Evolutionary conservation across 2,329 filamentous ascomycete species (phyloP), one percentile per base, ranked within the genome.

Genomic region (Fonsecaea multimorphosa): DNA sequence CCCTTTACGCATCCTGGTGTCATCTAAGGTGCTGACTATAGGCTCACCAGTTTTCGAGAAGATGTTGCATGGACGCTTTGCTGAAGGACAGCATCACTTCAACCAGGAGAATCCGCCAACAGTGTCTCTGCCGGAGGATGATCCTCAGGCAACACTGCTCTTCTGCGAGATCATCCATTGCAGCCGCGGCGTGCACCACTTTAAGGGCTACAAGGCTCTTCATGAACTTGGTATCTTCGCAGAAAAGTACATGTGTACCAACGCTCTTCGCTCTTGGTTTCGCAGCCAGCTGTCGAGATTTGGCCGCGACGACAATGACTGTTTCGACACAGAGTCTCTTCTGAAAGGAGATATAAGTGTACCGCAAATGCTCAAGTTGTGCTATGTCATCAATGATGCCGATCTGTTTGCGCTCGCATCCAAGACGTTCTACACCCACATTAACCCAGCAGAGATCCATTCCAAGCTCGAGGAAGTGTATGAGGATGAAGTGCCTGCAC

Each of bases 121-220:
- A 12, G 8, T 55, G 14, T 31, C 52, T n/a, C 31, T 55, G 27
- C 52, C 52, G 5, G 52, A 55, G n/a, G 52, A 55, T n/a, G 19
- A 55, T 32, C 52, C 52, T 6, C 11, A 11, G 5, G 5, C 52
- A 5, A 55, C 31, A 24, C 27, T 32, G 16, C n/a, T 27, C 14
- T 36, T 55, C n/a, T 55, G 52, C n/a, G 12, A 32, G 31, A 22
- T 55, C 29, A 7, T 55, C 2, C 52, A 55, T n/a, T 34, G 8
- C 38, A 44, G 38, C 16, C 38, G 16, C 4, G 14, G 38, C 38
- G 16, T 44, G 5, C 38, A 44, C n/a, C 38, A 44, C 4, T 44
- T 44, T 16, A 44, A 44, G 9, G 38, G 38, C 16, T 44, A 19
- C n/a, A 44, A 44, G 16, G n/a, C 38, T 44, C 38, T 44, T 19